These are phyloP conservation scores for Casuarina glauca DNA, from an alignment of 306 rosid genomes.

Conservation along the genomic window DNA sequence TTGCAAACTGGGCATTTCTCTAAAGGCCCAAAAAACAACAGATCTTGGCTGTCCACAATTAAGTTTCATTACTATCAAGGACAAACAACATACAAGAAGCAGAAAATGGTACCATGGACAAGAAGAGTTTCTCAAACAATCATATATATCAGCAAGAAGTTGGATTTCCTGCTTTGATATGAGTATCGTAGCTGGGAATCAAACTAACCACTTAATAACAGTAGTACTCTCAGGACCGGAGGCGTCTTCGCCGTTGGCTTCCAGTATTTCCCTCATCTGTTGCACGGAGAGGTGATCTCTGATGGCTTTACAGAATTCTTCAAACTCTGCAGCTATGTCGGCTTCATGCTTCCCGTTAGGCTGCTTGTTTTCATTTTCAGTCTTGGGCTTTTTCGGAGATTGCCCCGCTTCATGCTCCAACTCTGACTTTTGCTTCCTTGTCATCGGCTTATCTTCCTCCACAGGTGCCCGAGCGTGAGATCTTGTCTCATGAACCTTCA, in stretches of 20 bases:
- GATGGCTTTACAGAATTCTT: conserved; percentile 50
- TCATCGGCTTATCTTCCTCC: conserved; percentile 71
- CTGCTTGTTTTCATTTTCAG: conserved; percentile 51
- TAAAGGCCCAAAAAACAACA: conserved; percentile 66
- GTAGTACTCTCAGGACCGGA: conserved; percentile 51
- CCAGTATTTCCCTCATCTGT: conserved; percentile 59
- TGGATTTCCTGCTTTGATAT: not conserved
- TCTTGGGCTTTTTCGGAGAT: conserved; percentile 61
- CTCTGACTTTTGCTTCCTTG: conserved; percentile 87
- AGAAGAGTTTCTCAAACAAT: not conserved
- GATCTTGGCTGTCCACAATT: conserved; percentile 60
- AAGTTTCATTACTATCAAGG: not conserved
- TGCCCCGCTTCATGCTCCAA: conserved; percentile 55
- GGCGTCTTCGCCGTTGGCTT: conserved; percentile 59
- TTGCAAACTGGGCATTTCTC: conserved; percentile 69
- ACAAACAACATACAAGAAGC: not conserved
- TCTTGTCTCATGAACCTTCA: conserved; percentile 74
- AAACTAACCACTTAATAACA: conserved; percentile 51
- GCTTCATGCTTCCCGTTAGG: conserved; percentile 40
- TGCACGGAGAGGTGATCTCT: conserved; percentile 55
- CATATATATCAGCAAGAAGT: not conserved
- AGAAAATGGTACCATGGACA: too few relatives aligned
- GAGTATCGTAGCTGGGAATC: not conserved
- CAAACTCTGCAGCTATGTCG: conserved; percentile 43
- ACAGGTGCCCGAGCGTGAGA: conserved; percentile 55